These are phyloP conservation scores for Pezizomycotina sp. DNA, from an alignment of 2,329 filamentous ascomycete genomes.

Conservation along the genomic window DNA sequence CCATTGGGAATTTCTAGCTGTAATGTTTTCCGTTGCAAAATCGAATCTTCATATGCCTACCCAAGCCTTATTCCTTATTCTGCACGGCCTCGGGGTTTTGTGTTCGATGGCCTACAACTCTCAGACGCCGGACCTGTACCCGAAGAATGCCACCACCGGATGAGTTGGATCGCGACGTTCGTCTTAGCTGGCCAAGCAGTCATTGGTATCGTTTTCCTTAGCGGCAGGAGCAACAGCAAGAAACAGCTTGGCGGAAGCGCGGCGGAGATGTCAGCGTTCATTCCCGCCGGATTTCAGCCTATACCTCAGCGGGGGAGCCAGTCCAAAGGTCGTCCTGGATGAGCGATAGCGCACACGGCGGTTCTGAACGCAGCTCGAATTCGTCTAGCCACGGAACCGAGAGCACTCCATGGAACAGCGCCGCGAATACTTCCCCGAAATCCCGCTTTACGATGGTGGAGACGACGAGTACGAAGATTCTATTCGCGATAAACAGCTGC, in stretches of 20 bases:
- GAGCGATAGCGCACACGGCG: slow-evolving; percentile 18
- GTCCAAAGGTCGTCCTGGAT: slow-evolving; percentile 16
- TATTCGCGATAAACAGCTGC: slow-evolving; percentile 7
- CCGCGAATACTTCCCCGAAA: too few species aligned
- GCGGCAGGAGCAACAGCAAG: slow-evolving; percentile 30
- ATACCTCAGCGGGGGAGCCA: too few species aligned
- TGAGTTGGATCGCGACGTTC: slow-evolving; percentile 70
- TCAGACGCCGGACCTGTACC: slow-evolving; percentile 70
- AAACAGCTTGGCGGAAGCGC: too few species aligned
- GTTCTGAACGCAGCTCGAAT: slow-evolving; percentile 14
- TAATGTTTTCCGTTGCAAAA: slow-evolving; percentile 69
- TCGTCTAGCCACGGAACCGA: too few species aligned
- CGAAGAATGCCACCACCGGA: slow-evolving; percentile 72
- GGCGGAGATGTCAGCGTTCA: slow-evolving; percentile 42
- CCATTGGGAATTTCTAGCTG: slow-evolving; percentile 36
- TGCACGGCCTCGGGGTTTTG: slow-evolving; percentile 48
- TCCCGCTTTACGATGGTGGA: slow-evolving; percentile 5
- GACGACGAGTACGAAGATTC: slow-evolving; percentile 12
- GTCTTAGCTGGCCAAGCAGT: slow-evolving; percentile 53
- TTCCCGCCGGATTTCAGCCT: slow-evolving; percentile 50
- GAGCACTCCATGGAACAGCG: too few species aligned
- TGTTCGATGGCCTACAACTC: slow-evolving; percentile 58
- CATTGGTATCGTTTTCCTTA: slow-evolving; percentile 44
- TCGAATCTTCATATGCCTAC: slow-evolving; percentile 55
- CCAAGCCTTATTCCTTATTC: slow-evolving; percentile 50